Percentiles rank a stretch among this genome's conserved stretches.
These are phyloP conservation scores for Fragilaria crotonensis DNA, from an alignment of 108 stramenopile genomes.

Conservation along the genomic window DNA sequence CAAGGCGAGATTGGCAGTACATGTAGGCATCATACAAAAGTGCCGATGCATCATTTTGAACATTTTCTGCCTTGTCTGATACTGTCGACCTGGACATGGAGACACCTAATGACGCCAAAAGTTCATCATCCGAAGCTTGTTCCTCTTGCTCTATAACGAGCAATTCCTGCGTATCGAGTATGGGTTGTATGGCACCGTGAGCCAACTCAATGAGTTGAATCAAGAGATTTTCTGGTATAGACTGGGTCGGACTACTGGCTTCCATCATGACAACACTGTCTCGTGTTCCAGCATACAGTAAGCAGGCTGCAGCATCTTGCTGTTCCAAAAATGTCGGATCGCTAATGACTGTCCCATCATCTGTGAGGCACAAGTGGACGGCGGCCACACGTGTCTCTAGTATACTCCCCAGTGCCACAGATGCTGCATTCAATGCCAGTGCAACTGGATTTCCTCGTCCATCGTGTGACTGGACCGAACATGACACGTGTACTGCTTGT, in stretches of 20 bases:
- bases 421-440: conserved; percentile 73
- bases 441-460: conserved; percentile 45
- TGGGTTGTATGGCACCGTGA: conserved; percentile 35
- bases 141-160: conserved; percentile 5
- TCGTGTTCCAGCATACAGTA: conserved; percentile 57
- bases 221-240: conserved; percentile 21
- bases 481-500: conserved; percentile 37
- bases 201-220: conserved; percentile 37
- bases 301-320: conserved; percentile 18
- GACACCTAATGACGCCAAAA: conserved; percentile 31
- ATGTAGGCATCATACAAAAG: conserved; percentile 16
- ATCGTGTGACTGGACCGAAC: conserved; percentile 43
- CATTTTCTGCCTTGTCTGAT: conserved; percentile 3
- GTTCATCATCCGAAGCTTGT: conserved; percentile 18
- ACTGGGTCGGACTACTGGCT: conserved; percentile 11
- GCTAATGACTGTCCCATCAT: conserved; percentile 30
- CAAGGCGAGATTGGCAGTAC: conserved; percentile 2
- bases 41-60: conserved; percentile 4
- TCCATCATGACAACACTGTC: conserved; percentile 49
- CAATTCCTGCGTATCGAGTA: conserved; percentile 36
- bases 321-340: conserved; percentile 34
- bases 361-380: conserved; percentile 26
- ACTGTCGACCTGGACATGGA: background rate
- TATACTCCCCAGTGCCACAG: conserved; percentile 56
- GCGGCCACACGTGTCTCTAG: conserved; percentile 58